phyloP scores from a whole-genome alignment of 768 basidiomycete species.

The Amylocystis lapponica region DNA sequence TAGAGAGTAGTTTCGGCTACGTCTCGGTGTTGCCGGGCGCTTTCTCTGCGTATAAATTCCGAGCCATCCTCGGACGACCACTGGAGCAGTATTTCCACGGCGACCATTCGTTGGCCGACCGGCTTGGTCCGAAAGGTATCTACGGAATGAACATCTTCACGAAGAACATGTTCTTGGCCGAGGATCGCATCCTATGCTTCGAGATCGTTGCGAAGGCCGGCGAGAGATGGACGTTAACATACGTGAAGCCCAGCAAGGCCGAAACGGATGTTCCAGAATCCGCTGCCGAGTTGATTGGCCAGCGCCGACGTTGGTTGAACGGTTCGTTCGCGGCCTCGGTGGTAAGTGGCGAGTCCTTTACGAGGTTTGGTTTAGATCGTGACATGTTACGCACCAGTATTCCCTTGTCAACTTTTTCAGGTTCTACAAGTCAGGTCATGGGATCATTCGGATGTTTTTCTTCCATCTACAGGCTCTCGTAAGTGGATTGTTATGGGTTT shows the following conservation, averaged over 20 bases:
- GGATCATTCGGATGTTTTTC: slow-evolving; percentile 91
- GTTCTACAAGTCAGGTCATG: slow-evolving; percentile 83
- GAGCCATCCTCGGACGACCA: slow-evolving; percentile 86
- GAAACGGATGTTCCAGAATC: slow-evolving; percentile 95
- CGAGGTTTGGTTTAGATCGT: neutral
- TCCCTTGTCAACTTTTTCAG: slow-evolving; percentile 90
- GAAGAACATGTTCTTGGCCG: slow-evolving; percentile 88
- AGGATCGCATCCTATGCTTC: slow-evolving; percentile 97
- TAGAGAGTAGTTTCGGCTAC: slow-evolving; percentile 94
- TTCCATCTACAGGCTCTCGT: slow-evolving; percentile 91
- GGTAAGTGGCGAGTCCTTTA: slow-evolving; percentile 38
- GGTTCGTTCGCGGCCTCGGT: slow-evolving; percentile 93
- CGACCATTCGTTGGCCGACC: slow-evolving; percentile 85
- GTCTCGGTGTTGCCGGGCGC: slow-evolving; percentile 94
- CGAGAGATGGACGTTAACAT: slow-evolving; percentile 84
- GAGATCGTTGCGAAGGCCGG: slow-evolving; percentile 89
- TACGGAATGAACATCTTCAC: slow-evolving; percentile 97
- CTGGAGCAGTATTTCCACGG: slow-evolving; percentile 84
- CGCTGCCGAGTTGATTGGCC: slow-evolving; percentile 90
- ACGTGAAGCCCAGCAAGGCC: slow-evolving; percentile 93
- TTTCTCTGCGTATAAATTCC: slow-evolving; percentile 94
- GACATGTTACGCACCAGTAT: slow-evolving; percentile 44
- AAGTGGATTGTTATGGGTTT: slow-evolving; percentile 22
- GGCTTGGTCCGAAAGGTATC: slow-evolving; percentile 89
- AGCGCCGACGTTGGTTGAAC: slow-evolving; percentile 95